Conservation (phyloP, 768 basidiomycete species). For the Collybia mongolica region DNA sequence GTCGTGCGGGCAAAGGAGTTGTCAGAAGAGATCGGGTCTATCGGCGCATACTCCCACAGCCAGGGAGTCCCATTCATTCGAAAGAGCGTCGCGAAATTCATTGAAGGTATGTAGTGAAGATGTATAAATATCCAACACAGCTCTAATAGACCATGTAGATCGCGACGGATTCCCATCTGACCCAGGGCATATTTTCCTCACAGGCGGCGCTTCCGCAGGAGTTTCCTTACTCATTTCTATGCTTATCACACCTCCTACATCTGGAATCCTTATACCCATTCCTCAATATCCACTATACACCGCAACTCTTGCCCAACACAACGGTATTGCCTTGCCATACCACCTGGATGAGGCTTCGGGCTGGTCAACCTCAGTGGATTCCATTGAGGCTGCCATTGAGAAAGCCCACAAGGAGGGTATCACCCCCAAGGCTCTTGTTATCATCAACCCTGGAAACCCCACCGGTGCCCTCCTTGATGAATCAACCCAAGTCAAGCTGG, state of each 20-base stretch:
- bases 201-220: slow-evolving; percentile 91
- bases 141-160: slow-evolving; percentile 40
- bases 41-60: slow-evolving; percentile 95
- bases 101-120: slow-evolving; percentile 56
- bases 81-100: slow-evolving; percentile 85
- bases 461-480: slow-evolving; percentile 84
- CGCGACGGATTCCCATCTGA: slow-evolving; percentile 88
- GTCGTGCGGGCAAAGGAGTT: slow-evolving; percentile 80
- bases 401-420: slow-evolving; percentile 62
- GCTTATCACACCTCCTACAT: slow-evolving; percentile 65
- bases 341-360: slow-evolving; percentile 78
- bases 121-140: not conserved
- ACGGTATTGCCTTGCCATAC: slow-evolving; percentile 83
- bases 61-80: slow-evolving; percentile 92
- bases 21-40: slow-evolving; percentile 82
- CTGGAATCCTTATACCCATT: slow-evolving; percentile 91
- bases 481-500: slow-evolving; percentile 68
- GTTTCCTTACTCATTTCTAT: slow-evolving; percentile 85
- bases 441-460: slow-evolving; percentile 99
- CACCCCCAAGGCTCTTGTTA: slow-evolving; percentile 79
- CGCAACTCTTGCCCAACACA: slow-evolving; percentile 84
- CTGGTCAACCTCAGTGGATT: slow-evolving; percentile 78
- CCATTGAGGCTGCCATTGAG: slow-evolving; percentile 66
- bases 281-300: slow-evolving; percentile 99
- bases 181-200: slow-evolving; percentile 89